Evolutionary conservation across 2,329 filamentous ascomycete species (phyloP).

Genomic region (Fusarium agapanthi): DNA sequence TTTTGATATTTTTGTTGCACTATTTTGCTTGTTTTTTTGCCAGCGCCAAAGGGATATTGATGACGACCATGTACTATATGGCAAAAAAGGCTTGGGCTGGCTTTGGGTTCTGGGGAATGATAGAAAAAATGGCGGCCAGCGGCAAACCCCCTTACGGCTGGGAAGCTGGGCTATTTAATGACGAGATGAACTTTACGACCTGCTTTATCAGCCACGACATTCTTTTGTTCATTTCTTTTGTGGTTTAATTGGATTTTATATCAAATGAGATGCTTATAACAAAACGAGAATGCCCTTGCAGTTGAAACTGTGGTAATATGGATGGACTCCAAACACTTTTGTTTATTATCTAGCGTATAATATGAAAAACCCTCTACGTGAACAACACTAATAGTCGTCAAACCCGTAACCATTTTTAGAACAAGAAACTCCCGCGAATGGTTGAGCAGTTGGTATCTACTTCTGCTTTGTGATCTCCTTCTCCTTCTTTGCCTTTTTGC

Average conservation of each 20-base stretch:
- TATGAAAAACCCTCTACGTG: conserved; percentile 20
- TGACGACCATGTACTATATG: conserved; percentile 41
- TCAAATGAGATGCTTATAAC: conserved; percentile 16
- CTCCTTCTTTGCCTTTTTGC: conserved; percentile 46
- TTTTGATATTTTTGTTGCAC: conserved; percentile 5
- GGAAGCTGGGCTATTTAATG: conserved; percentile 36
- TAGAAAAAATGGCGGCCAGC: conserved; percentile 40
- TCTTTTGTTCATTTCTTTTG: conserved; percentile 10
- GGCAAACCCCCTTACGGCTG: conserved; percentile 30
- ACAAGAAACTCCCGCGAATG: conserved; percentile 28
- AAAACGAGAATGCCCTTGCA: background rate
- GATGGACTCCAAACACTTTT: conserved; percentile 9
- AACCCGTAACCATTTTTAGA: conserved; percentile 27
- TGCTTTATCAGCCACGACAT: conserved; percentile 15
- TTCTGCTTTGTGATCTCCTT: conserved; percentile 40
- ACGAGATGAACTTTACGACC: conserved; percentile 45
- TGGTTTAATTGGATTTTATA: conserved; percentile 17
- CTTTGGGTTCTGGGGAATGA: conserved; percentile 29
- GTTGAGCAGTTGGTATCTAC: conserved; percentile 27
- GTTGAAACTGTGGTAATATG: background rate
- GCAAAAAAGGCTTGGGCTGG: conserved; percentile 16
- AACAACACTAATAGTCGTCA: conserved; percentile 21
- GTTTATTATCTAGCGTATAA: conserved; percentile 27
- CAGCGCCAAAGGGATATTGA: conserved; percentile 23
- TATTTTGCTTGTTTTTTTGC: conserved; percentile 17